Evolutionary conservation across 495 filamentous ascomycete species (phyloP).

Genomic region (Trichoderma parareesei): DNA sequence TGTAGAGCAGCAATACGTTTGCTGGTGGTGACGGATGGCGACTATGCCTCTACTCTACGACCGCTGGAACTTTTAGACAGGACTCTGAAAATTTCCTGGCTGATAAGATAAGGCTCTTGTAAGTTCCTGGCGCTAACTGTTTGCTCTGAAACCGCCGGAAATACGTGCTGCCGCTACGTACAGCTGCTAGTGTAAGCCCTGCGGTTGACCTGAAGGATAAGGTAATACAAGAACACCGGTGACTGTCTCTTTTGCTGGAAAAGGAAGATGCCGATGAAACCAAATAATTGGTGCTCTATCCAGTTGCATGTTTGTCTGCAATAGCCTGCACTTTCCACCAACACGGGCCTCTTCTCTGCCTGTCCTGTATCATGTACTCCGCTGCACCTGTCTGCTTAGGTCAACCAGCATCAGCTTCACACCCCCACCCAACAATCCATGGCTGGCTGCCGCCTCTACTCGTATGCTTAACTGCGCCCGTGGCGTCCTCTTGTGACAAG

Average conservation of each 20-base stretch:
- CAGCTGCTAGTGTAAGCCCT: not conserved
- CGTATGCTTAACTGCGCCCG: too few relatives aligned
- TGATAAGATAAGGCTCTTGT: constrained; percentile 5
- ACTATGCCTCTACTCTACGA: not conserved
- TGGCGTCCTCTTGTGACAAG: not conserved
- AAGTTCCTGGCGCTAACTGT: not conserved
- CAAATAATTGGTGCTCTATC: too few relatives aligned
- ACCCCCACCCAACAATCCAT: too few relatives aligned
- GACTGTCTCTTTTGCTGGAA: too few relatives aligned
- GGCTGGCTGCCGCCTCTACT: too few relatives aligned
- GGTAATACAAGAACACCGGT: too few relatives aligned
- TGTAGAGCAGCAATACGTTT: too few relatives aligned
- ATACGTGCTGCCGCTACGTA: not conserved
- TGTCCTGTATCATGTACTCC: too few relatives aligned
- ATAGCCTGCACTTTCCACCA: not conserved
- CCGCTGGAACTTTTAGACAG: not conserved
- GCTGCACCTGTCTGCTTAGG: too few relatives aligned
- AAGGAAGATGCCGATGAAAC: not conserved
- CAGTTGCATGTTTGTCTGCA: too few relatives aligned
- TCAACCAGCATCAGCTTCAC: too few relatives aligned
- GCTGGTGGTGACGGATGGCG: not conserved
- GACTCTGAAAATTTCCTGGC: constrained; percentile 4
- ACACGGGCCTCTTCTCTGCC: not conserved
- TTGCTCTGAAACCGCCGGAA: not conserved
- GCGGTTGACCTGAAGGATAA: too few relatives aligned